phyloP scores from a whole-genome alignment of 2,329 filamentous ascomycete species.

The Didymella pomorum region DNA sequence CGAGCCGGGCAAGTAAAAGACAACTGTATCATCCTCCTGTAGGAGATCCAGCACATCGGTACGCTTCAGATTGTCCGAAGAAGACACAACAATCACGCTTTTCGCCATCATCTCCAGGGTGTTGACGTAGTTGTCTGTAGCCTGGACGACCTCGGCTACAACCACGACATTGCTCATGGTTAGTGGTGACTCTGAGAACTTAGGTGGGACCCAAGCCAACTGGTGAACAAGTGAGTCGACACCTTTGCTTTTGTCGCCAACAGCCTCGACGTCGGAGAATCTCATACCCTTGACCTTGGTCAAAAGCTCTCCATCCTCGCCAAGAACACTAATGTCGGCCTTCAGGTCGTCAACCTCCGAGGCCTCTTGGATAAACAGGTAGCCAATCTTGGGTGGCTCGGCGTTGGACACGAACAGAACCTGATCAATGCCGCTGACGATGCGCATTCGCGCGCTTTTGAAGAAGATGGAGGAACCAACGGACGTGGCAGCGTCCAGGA shows the following conservation, averaged over 20 bases:
- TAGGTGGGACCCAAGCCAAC: constrained; percentile 51
- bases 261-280: constrained; percentile 54
- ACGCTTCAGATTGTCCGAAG: constrained; percentile 19
- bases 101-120: constrained; percentile 22
- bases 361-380: constrained; percentile 46
- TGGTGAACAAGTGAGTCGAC: constrained; percentile 49
- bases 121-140: constrained; percentile 27
- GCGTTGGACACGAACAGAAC: constrained; percentile 33
- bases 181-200: constrained; percentile 44
- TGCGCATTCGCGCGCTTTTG: constrained; percentile 49
- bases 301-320: constrained; percentile 42
- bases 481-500: constrained; percentile 55
- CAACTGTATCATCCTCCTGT: constrained; percentile 15
- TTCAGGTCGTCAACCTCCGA: constrained; percentile 36
- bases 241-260: constrained; percentile 28
- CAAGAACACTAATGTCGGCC: constrained; percentile 41
- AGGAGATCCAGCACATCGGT: constrained; percentile 12
- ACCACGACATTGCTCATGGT: constrained; percentile 35
- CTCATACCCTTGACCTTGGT: constrained; percentile 48
- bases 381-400: constrained; percentile 45
- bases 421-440: constrained; percentile 45
- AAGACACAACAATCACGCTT: constrained; percentile 10
- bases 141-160: constrained; percentile 32
- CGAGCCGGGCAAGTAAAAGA: constrained; percentile 28
- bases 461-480: constrained; percentile 55